Evolutionary conservation across 139 green algal genomes (phyloP).

Genomic region (Zygnema cylindricum): DNA sequence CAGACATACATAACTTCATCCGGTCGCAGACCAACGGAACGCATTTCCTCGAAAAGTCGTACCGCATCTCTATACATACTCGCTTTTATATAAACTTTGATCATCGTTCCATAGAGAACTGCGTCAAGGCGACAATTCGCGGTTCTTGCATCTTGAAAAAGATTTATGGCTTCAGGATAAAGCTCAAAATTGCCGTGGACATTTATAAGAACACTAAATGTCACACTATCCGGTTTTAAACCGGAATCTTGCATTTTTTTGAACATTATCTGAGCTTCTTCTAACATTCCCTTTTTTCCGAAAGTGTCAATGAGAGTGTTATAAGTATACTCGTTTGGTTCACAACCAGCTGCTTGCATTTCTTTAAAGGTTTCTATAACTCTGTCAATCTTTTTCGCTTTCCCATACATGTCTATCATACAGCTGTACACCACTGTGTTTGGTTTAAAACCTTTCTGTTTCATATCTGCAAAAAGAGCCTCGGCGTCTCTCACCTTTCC

Average conservation of each 20-base stretch:
- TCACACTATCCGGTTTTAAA: constrained; percentile 19
- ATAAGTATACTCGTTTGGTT: constrained; percentile 50
- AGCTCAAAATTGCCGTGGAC: background rate
- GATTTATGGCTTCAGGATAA: background rate
- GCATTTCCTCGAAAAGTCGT: constrained; percentile 34
- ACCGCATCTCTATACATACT: background rate
- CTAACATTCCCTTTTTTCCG: background rate
- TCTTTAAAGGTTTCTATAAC: constrained; percentile 34
- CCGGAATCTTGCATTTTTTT: constrained; percentile 11
- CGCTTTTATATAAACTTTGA: constrained; percentile 27
- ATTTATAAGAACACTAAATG: constrained; percentile 29
- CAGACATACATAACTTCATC: constrained; percentile 32
- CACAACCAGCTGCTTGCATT: constrained; percentile 19
- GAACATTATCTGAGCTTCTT: background rate
- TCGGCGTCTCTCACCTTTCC: constrained; percentile 16
- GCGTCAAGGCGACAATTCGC: background rate
- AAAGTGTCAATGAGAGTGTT: constrained; percentile 47
- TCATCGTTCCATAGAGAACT: constrained; percentile 50
- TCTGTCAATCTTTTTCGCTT: background rate
- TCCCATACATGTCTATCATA: constrained; percentile 3
- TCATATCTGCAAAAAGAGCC: constrained; percentile 45
- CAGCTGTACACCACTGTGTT: background rate
- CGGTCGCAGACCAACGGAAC: background rate
- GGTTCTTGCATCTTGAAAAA: background rate
- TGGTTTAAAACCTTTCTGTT: background rate